Evolutionary conservation across 768 basidiomycete species (phyloP).

Genomic region (Tremella yokohamensis): DNA sequence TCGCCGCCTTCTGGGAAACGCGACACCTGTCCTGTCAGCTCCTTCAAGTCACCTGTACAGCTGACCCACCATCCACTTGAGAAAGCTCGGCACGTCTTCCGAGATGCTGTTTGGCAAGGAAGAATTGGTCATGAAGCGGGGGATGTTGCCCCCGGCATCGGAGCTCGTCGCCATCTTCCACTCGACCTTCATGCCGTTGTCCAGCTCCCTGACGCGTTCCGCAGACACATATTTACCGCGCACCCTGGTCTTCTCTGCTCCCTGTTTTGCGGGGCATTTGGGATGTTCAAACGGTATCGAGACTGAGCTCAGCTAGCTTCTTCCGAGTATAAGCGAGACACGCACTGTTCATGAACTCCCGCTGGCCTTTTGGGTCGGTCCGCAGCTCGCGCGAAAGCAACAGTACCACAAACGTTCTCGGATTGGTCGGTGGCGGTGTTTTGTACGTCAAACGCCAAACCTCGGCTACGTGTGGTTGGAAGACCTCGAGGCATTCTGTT

Average conservation of each 20-base stretch:
- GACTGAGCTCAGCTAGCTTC: constrained; percentile 19
- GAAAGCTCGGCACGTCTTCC: constrained; percentile 49
- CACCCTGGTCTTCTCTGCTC: constrained; percentile 33
- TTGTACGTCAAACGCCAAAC: constrained; percentile 45
- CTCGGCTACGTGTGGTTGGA: constrained; percentile 42
- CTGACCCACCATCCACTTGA: constrained; percentile 39
- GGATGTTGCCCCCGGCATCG: constrained; percentile 48
- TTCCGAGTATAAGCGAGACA: constrained; percentile 8
- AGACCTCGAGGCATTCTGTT: constrained; percentile 37
- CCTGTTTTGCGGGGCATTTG: constrained; percentile 32
- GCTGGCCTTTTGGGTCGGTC: constrained; percentile 23
- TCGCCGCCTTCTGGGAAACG: constrained; percentile 7
- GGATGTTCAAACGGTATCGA: constrained; percentile 48
- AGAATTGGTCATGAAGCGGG: constrained; percentile 44
- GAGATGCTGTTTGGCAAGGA: constrained; percentile 44
- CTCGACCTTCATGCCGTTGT: constrained; percentile 33
- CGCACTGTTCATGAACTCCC: constrained; percentile 41
- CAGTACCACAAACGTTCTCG: constrained; percentile 44
- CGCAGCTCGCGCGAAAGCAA: constrained; percentile 30
- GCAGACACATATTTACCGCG: constrained; percentile 48
- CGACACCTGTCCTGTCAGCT: background rate
- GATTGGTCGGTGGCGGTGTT: constrained; percentile 36
- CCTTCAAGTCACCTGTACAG: background rate
- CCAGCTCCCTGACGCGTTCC: constrained; percentile 39
- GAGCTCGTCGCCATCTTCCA: constrained; percentile 50